Conservation (phyloP, 2,329 filamentous ascomycete species). For the Talaromyces sp. region DNA sequence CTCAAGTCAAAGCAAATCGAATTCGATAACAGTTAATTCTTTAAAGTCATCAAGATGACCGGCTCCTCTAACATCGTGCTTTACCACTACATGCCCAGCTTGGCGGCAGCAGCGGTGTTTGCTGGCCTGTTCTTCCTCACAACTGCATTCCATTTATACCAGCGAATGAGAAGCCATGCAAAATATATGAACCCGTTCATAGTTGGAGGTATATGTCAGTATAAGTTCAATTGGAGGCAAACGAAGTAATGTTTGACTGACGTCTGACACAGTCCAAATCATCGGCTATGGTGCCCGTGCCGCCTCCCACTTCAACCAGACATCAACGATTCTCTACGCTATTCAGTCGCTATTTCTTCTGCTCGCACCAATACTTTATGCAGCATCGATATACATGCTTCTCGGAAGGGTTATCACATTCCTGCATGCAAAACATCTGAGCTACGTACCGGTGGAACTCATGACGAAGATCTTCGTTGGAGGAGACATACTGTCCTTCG, state of each 20-base stretch:
- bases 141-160: neutral
- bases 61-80: neutral
- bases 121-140: neutral
- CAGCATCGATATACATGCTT: constrained; percentile 34
- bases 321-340: constrained; percentile 22
- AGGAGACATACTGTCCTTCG: constrained; percentile 32
- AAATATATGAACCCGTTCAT: neutral
- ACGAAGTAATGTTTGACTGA: neutral
- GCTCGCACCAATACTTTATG: constrained; percentile 36
- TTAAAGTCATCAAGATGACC: neutral
- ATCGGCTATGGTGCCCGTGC: neutral
- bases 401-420: constrained; percentile 32
- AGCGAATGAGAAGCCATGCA: neutral
- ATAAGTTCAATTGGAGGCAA: neutral
- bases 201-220: neutral
- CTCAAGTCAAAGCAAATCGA: too few species aligned
- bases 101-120: neutral
- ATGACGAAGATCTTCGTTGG: constrained; percentile 34
- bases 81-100: neutral
- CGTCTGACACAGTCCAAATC: neutral
- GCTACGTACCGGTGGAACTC: constrained; percentile 26
- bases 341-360: constrained; percentile 30
- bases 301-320: neutral
- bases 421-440: constrained; percentile 27
- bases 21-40: too few species aligned